These are phyloP conservation scores for Akanthomyces lecanii DNA, from an alignment of 2,329 filamentous ascomycete genomes.

Conservation along the genomic window DNA sequence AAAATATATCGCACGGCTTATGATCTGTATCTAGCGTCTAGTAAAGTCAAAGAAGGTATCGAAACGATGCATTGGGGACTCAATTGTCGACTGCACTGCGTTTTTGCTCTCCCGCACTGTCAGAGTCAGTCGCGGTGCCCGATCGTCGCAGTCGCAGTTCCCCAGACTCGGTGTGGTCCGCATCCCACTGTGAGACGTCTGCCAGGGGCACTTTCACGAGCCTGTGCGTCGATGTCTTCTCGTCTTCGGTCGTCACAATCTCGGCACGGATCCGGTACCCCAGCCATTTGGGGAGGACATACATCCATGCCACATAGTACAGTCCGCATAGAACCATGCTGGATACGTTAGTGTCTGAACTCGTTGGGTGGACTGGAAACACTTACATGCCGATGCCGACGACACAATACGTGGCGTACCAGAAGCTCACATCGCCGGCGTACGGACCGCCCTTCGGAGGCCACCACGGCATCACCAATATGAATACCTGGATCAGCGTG, in stretches of 20 bases:
- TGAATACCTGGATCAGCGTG: slow-evolving; percentile 54
- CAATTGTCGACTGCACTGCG: background rate
- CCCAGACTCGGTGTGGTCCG: slow-evolving; percentile 49
- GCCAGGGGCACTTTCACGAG: slow-evolving; percentile 50
- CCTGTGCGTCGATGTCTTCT: slow-evolving; percentile 39
- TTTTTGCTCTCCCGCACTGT: background rate
- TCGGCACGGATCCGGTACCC: slow-evolving; percentile 54
- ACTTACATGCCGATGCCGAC: slow-evolving; percentile 62
- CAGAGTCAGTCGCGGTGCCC: background rate
- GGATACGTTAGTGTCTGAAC: background rate
- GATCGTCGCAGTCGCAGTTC: slow-evolving; percentile 21
- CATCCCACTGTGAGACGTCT: slow-evolving; percentile 54
- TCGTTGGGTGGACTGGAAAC: background rate
- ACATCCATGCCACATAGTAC: slow-evolving; percentile 59
- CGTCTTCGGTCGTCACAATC: slow-evolving; percentile 45
- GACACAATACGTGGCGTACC: slow-evolving; percentile 66
- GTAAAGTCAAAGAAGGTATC: too few relatives aligned
- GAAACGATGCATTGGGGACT: too few relatives aligned
- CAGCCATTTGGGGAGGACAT: slow-evolving; percentile 48
- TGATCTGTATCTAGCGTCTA: too few relatives aligned
- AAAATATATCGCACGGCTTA: too few relatives aligned
- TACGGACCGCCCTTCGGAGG: slow-evolving; percentile 57
- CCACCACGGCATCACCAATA: slow-evolving; percentile 69
- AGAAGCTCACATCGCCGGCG: slow-evolving; percentile 66
- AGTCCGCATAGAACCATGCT: slow-evolving; percentile 49